Base-by-base conservation (phyloP, 805 yeast species). In the Hanseniaspora vineae region DNA sequence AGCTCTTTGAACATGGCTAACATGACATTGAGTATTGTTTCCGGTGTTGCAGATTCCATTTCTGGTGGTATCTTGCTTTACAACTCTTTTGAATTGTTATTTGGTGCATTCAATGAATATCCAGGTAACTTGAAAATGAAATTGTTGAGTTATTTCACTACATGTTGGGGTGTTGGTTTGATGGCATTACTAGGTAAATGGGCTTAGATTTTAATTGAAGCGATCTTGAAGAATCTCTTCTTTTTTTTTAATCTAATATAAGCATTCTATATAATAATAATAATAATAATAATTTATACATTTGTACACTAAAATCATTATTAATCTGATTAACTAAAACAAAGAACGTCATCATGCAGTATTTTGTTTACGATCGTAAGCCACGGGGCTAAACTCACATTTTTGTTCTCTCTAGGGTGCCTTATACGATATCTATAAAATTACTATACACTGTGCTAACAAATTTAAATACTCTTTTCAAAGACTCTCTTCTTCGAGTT, bases 141-240 rank as follows among this genome's bases (percentile, higher is more conserved):
- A 17, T 46, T 77, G 13, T 50, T 55, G 39, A 85, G 81, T 9
- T 79, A 69, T 56, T 53, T 71, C 46, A 66, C 71, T 39, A 76
- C 76, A 75, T 73, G 77, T 55, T 55, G 66, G 45, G 89, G 89
- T 54, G 80, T 84, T n/a, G 87, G 83, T 42, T 57, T 81, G 35
- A 84, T 84, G 90, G 87, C 89, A 2, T 63, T 82, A 32, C 66
- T 83, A 50, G 90, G 88, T 51, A 78, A 73, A 58, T 81, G 88
- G 85, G 85, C 84, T 19, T 79, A 57, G 15, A 33, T n/a, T n/a
- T n/a, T 23, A 23, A 4, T 23, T 23, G 29, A 23, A 23, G 8
- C 29, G 29, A 8, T 23, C 8, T 23, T 23, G n/a, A n/a, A n/a
- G n/a, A n/a, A n/a, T n/a, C n/a, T n/a, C n/a, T n/a, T n/a, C n/a